Evolutionary conservation across 2,329 filamentous ascomycete species (phyloP).

Genomic region (Rugonectria rugulosa): DNA sequence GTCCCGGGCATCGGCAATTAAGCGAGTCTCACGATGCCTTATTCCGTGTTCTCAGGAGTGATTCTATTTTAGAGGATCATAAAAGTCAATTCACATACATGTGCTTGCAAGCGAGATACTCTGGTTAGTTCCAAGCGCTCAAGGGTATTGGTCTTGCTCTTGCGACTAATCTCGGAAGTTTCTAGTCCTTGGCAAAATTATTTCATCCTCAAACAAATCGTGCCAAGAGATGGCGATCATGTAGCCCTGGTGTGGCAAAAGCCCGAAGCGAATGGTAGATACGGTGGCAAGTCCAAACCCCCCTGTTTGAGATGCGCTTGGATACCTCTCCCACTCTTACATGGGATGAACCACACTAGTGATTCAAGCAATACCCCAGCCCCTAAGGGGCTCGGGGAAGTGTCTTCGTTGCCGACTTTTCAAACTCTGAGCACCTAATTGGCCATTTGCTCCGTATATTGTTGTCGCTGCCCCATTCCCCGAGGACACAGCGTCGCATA

Average conservation of each 20-base stretch:
- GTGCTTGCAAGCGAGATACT: too few species aligned
- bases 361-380: conserved; percentile 5
- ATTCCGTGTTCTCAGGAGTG: too few species aligned
- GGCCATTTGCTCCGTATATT: background rate
- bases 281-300: background rate
- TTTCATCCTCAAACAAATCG: conserved; percentile 1
- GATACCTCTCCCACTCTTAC: too few species aligned
- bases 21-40: too few species aligned
- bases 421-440: background rate
- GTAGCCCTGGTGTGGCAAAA: too few species aligned
- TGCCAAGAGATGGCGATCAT: background rate
- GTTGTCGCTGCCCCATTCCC: background rate
- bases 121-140: too few species aligned
- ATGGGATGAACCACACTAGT: conserved; percentile 17
- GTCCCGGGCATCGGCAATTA: too few species aligned
- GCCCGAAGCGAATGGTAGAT: background rate
- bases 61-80: too few species aligned
- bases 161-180: conserved; percentile 1
- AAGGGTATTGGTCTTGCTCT: too few species aligned
- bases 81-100: too few species aligned
- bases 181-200: conserved; percentile 2
- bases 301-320: conserved; percentile 15
- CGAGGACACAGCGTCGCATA: conserved; percentile 2
- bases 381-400: conserved; percentile 4
- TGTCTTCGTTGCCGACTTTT: background rate